Conservation (phyloP, 805 yeast genomes). For the Komagataella phaffii region DNA sequence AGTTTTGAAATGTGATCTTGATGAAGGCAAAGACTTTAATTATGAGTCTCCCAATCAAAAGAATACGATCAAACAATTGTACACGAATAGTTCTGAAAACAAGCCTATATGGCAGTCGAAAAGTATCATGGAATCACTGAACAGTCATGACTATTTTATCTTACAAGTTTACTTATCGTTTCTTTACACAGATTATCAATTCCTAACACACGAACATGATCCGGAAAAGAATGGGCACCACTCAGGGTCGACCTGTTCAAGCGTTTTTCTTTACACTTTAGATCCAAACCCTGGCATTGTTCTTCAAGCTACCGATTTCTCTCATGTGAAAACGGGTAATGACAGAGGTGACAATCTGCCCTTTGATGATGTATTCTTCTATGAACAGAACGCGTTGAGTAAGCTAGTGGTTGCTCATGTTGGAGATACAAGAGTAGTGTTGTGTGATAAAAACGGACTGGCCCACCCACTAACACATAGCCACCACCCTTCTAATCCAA, state of each 20-base stretch:
- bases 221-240: constrained; percentile 9
- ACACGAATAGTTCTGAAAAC: background rate
- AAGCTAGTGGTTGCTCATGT: constrained; percentile 74
- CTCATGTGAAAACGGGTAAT: background rate
- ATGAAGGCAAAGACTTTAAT: background rate
- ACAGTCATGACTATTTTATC: constrained; percentile 39
- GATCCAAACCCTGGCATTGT: constrained; percentile 17
- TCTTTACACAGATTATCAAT: constrained; percentile 52
- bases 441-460: constrained; percentile 71
- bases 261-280: constrained; percentile 16
- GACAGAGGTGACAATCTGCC: constrained; percentile 2
- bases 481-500: constrained; percentile 80
- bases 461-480: constrained; percentile 68
- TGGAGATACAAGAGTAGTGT: constrained; percentile 81
- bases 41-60: background rate
- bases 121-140: constrained; percentile 3
- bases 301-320: background rate
- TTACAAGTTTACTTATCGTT: constrained; percentile 52
- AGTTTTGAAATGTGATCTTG: constrained; percentile 9
- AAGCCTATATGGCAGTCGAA: constrained; percentile 1
- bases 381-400: constrained; percentile 53
- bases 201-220: constrained; percentile 22
- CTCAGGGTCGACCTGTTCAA: constrained; percentile 23
- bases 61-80: background rate
- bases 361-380: constrained; percentile 27